phyloP scores from a whole-genome alignment of 768 basidiomycete species.

The Podaxis carcinomalis region DNA sequence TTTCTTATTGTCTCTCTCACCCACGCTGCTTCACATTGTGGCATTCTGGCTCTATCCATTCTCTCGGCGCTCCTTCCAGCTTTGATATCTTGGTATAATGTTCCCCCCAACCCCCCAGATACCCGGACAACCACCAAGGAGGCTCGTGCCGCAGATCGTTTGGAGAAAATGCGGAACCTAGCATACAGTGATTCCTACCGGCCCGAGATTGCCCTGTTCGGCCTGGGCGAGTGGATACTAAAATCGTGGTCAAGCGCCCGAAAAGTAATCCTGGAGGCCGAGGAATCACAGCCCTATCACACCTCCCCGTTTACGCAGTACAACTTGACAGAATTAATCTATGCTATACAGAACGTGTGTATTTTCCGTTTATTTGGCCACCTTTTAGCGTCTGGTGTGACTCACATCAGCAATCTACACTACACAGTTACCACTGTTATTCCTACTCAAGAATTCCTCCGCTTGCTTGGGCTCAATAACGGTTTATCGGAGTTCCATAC shows the following conservation, averaged over 20 bases:
- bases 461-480: slow-evolving; percentile 79
- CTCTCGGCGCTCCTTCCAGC: slow-evolving; percentile 58
- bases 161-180: slow-evolving; percentile 71
- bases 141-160: slow-evolving; percentile 60
- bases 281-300: slow-evolving; percentile 32
- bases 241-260: slow-evolving; percentile 69
- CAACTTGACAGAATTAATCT: slow-evolving; percentile 60
- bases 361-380: slow-evolving; percentile 17
- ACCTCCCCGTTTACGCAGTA: slow-evolving; percentile 50
- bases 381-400: slow-evolving; percentile 9
- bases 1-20: slow-evolving; percentile 66
- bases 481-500: slow-evolving; percentile 74
- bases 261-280: slow-evolving; percentile 53
- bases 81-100: slow-evolving; percentile 47
- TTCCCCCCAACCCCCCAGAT: slow-evolving; percentile 37
- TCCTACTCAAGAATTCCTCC: slow-evolving; percentile 68
- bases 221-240: slow-evolving; percentile 82
- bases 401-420: slow-evolving; percentile 14
- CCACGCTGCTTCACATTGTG: slow-evolving; percentile 47
- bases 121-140: slow-evolving; percentile 48
- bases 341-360: slow-evolving; percentile 68
- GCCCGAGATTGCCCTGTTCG: slow-evolving; percentile 81
- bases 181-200: slow-evolving; percentile 73
- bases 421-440: slow-evolving; percentile 65
- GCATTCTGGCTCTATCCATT: slow-evolving; percentile 56